Evolutionary conservation across 257 asterid genomes (phyloP).

Genomic region (Sherardia arvensis): DNA sequence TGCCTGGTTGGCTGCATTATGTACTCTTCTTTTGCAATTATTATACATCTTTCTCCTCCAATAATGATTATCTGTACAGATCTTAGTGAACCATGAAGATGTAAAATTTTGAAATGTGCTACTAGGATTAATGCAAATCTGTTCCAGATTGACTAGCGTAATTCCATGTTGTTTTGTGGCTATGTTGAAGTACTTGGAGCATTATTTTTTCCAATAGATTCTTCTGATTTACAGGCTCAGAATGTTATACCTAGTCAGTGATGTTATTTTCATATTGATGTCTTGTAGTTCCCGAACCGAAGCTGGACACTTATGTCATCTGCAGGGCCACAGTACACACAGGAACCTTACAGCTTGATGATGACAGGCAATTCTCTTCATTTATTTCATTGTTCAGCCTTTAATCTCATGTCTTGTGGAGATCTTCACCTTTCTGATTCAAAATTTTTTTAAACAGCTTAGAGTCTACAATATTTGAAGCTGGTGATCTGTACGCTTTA

Average conservation of each 20-base stretch:
- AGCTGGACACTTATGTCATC: constrained; percentile 55
- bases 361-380: constrained; percentile 44
- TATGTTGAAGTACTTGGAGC: background rate
- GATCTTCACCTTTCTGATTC: background rate
- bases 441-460: background rate
- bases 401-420: background rate
- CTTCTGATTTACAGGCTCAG: background rate
- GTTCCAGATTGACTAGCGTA: background rate
- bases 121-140: background rate
- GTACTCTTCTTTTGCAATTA: too few species aligned
- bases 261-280: background rate
- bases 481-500: background rate
- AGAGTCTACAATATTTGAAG: background rate
- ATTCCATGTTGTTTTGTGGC: background rate
- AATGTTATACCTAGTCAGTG: background rate
- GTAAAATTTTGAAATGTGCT: background rate
- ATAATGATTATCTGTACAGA: too few species aligned
- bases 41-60: too few species aligned
- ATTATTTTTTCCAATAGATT: background rate
- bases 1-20: too few species aligned
- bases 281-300: constrained; percentile 64
- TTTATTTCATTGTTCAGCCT: background rate
- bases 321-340: constrained; percentile 75
- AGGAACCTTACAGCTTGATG: constrained; percentile 82
- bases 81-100: background rate